phyloP scores from a whole-genome alignment of 2,329 filamentous ascomycete species.

The Fusarium bactridioides region DNA sequence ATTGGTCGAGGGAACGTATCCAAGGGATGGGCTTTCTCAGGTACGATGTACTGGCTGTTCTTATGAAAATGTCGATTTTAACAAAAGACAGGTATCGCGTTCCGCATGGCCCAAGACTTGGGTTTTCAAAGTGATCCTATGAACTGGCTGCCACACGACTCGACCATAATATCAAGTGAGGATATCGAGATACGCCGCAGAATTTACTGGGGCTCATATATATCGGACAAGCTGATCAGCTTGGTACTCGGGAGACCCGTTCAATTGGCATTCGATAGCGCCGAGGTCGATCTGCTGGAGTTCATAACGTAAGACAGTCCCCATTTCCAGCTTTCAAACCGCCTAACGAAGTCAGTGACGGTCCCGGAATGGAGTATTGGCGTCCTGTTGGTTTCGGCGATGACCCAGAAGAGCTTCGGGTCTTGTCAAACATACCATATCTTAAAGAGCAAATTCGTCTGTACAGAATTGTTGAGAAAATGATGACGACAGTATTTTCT shows the following conservation, averaged over 20 bases:
- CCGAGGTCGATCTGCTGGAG: not conserved
- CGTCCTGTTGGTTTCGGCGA: not conserved
- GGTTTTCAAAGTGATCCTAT: not conserved
- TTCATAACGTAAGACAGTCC: not conserved
- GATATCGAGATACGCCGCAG: not conserved
- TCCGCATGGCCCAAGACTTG: conserved; percentile 1
- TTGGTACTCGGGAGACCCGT: not conserved
- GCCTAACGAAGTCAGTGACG: not conserved
- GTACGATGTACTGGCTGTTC: accelerated
- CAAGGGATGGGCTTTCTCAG: not conserved
- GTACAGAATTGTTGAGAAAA: not conserved
- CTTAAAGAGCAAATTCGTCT: conserved; percentile 3
- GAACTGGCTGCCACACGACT: not conserved
- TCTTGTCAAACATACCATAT: not conserved
- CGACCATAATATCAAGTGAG: not conserved
- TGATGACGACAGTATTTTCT: conserved; percentile 1
- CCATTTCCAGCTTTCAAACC: not conserved
- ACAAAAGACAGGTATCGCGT: not conserved
- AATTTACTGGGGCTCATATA: conserved; percentile 1
- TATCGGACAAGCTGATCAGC: not conserved
- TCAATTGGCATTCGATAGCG: not conserved
- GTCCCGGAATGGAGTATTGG: not conserved
- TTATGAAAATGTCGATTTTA: accelerated
- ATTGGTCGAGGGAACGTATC: not conserved
- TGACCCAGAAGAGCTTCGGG: not conserved